Evolutionary conservation across 2,329 filamentous ascomycete species (phyloP).

Genomic region (Canariomyces notabilis): DNA sequence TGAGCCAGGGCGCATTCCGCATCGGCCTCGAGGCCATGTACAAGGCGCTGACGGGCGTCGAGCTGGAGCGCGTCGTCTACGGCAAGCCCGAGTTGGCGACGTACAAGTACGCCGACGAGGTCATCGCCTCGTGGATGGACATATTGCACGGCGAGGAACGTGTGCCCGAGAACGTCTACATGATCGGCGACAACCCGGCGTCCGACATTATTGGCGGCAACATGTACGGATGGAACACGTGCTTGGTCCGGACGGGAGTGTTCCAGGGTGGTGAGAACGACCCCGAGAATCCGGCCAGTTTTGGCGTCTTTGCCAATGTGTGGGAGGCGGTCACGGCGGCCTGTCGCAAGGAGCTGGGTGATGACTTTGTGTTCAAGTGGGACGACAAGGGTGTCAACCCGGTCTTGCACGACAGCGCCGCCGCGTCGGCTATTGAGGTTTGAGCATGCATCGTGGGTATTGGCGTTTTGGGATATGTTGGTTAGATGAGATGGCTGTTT

Average conservation of each 20-base stretch:
- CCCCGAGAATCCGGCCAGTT: slow-evolving; percentile 69
- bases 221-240: slow-evolving; percentile 80
- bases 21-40: slow-evolving; percentile 71
- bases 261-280: slow-evolving; percentile 75
- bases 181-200: slow-evolving; percentile 70
- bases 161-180: slow-evolving; percentile 66
- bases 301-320: slow-evolving; percentile 70
- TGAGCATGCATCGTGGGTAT: neutral
- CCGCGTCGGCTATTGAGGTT: slow-evolving; percentile 19
- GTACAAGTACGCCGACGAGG: slow-evolving; percentile 75
- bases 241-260: slow-evolving; percentile 70
- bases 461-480: neutral
- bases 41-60: slow-evolving; percentile 62
- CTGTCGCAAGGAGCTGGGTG: slow-evolving; percentile 63
- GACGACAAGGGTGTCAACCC: slow-evolving; percentile 64
- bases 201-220: slow-evolving; percentile 73
- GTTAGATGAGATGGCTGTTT: neutral
- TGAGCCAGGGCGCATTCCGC: slow-evolving; percentile 72
- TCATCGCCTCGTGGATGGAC: slow-evolving; percentile 70
- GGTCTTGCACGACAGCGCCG: slow-evolving; percentile 15
- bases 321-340: slow-evolving; percentile 65
- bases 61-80: slow-evolving; percentile 71
- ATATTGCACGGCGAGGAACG: slow-evolving; percentile 67
- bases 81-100: slow-evolving; percentile 70
- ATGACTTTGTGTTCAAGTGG: slow-evolving; percentile 70